Conservation (phyloP, 176 grass and related monocot genomes). For the Eremochloa ophiuroides region DNA sequence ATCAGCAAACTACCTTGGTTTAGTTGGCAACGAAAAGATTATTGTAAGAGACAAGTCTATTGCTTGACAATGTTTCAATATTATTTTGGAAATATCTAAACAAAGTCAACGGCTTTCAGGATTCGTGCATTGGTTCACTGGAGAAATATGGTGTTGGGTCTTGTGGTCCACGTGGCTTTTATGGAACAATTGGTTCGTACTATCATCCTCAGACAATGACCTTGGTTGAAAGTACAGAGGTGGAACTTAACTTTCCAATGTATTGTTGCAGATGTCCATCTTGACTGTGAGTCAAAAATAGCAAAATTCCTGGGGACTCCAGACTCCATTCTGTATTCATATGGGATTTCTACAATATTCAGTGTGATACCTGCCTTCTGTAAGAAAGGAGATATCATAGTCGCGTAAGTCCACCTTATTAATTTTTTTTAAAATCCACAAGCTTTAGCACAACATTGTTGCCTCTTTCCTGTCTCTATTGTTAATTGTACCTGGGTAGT, state of each 20-base stretch:
- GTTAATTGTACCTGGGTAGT: neutral
- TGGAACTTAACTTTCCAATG: slow-evolving; percentile 29
- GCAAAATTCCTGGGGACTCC: slow-evolving; percentile 83
- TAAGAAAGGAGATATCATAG: slow-evolving; percentile 96
- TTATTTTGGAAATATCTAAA: slow-evolving; percentile 18
- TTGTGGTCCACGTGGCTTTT: slow-evolving; percentile 93
- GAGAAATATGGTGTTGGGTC: slow-evolving; percentile 99
- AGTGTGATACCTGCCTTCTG: slow-evolving; percentile 97
- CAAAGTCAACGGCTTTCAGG: slow-evolving; percentile 41
- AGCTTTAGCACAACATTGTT: slow-evolving; percentile 4
- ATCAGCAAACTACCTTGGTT: slow-evolving; percentile 92
- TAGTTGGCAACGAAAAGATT: slow-evolving; percentile 87
- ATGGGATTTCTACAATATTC: slow-evolving; percentile 96
- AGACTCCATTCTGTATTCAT: slow-evolving; percentile 91
- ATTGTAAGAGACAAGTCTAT: slow-evolving; percentile 53
- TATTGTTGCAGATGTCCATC: slow-evolving; percentile 79
- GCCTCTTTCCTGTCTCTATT: neutral
- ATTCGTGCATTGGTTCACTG: slow-evolving; percentile 71
- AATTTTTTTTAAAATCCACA: neutral
- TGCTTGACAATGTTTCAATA: slow-evolving; percentile 22
- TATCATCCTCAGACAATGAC: slow-evolving; percentile 6
- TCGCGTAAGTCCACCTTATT: slow-evolving; percentile 69
- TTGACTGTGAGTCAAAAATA: slow-evolving; percentile 91
- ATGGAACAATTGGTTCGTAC: slow-evolving; percentile 85
- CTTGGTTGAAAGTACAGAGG: slow-evolving; percentile 19